Percentiles rank a stretch among this genome's conserved stretches.
Conservation (phyloP, 441 rosid genomes). For the Aleurites moluccanus region DNA sequence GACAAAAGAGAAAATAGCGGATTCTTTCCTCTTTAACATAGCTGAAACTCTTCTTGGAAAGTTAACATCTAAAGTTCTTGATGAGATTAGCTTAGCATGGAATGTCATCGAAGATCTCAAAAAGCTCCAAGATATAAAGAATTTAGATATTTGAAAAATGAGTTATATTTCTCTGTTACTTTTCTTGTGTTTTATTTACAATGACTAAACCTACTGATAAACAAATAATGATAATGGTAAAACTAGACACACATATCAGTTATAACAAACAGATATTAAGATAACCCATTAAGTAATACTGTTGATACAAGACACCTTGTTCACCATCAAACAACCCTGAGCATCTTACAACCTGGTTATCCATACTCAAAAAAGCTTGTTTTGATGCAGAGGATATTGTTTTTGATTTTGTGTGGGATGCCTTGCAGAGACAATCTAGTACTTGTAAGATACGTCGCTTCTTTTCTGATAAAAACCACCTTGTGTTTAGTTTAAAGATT, state of each 20-base stretch:
- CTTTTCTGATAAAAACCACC: slow-evolving; percentile 7
- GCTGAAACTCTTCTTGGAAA: slow-evolving; percentile 8
- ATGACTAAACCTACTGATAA: too few relatives aligned
- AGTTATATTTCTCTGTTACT: too few relatives aligned
- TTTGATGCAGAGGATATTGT: slow-evolving; percentile 19
- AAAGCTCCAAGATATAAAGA: neutral
- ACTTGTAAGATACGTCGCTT: slow-evolving; percentile 13
- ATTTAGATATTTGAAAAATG: too few relatives aligned
- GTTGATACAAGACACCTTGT: slow-evolving; percentile 3
- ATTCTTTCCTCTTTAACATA: neutral
- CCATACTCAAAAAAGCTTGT: neutral
- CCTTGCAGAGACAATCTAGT: slow-evolving; percentile 4
- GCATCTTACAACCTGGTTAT: neutral
- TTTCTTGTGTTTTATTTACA: too few relatives aligned
- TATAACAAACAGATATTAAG: too few relatives aligned
- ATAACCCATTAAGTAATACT: too few relatives aligned
- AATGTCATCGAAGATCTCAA: slow-evolving; percentile 2
- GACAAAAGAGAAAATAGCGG: neutral
- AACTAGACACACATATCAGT: too few relatives aligned
- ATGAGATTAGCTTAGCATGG: slow-evolving; percentile 3
- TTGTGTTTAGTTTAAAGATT: slow-evolving; percentile 11
- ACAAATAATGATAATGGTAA: too few relatives aligned
- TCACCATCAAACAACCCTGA: slow-evolving; percentile 2
- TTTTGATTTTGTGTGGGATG: slow-evolving; percentile 11
- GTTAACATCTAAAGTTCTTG: neutral